phyloP scores from a whole-genome alignment of 768 basidiomycete species.

The Boletus pseudo-olivaceus region DNA sequence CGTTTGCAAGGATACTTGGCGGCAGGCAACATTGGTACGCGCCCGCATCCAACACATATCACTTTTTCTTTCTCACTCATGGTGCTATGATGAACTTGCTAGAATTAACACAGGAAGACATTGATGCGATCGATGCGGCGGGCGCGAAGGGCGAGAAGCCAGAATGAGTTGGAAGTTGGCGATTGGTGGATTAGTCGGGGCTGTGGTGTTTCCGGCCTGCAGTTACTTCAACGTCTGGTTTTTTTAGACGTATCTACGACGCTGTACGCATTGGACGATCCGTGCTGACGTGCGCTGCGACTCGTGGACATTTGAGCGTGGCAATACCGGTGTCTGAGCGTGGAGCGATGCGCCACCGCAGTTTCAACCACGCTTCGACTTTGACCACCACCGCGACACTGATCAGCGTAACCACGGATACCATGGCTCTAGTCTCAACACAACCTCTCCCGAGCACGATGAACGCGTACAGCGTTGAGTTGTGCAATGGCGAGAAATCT shows the following conservation, averaged over 20 bases:
- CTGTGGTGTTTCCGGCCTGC: slow-evolving; percentile 4
- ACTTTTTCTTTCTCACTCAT: not conserved
- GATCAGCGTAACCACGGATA: slow-evolving; percentile 12
- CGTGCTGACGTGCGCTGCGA: not conserved
- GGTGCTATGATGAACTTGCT: not conserved
- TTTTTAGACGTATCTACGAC: not conserved
- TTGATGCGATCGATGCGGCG: slow-evolving; percentile 54
- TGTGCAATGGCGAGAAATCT: slow-evolving; percentile 13
- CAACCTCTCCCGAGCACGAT: slow-evolving; percentile 28
- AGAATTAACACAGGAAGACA: slow-evolving; percentile 52
- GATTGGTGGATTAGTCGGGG: not conserved
- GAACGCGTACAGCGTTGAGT: slow-evolving; percentile 10
- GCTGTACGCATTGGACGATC: not conserved
- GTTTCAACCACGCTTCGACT: not conserved
- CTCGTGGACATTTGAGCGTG: not conserved
- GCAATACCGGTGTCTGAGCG: not conserved
- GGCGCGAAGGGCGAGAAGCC: slow-evolving; percentile 35
- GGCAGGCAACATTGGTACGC: slow-evolving; percentile 59
- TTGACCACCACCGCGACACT: slow-evolving; percentile 7
- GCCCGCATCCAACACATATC: not conserved
- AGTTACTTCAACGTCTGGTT: not conserved
- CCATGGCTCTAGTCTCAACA: slow-evolving; percentile 26
- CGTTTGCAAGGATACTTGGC: slow-evolving; percentile 65
- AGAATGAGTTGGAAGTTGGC: not conserved
- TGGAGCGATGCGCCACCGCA: not conserved